Conservation (phyloP, 306 rosid species). For the Dalbergia cochinchinensis region DNA sequence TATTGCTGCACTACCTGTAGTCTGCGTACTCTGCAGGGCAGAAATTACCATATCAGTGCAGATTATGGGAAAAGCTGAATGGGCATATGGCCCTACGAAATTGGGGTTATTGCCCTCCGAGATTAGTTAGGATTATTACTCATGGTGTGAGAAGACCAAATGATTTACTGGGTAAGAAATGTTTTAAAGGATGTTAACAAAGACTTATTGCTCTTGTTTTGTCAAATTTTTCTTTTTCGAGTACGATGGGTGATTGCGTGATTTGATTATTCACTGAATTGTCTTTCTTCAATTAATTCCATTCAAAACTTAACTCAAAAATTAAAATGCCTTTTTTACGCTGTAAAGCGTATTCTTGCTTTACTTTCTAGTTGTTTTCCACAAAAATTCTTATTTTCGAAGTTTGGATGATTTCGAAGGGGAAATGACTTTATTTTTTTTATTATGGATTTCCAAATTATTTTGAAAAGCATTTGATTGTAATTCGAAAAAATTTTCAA, state of each 20-base stretch:
- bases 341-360: too few relatives aligned
- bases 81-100: constrained; percentile 6
- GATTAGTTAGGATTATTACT: constrained; percentile 25
- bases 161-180: background rate
- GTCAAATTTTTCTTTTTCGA: background rate
- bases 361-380: too few relatives aligned
- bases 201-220: background rate
- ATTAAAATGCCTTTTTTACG: too few relatives aligned
- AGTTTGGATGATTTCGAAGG: too few relatives aligned
- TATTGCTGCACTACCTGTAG: constrained; percentile 20
- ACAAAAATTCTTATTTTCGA: too few relatives aligned
- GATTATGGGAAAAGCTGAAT: background rate
- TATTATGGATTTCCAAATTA: too few relatives aligned
- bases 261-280: constrained; percentile 40
- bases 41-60: constrained; percentile 38
- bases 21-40: constrained; percentile 24
- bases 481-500: too few relatives aligned
- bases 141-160: background rate
- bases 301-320: constrained; percentile 1
- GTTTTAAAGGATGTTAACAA: background rate
- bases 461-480: too few relatives aligned
- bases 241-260: constrained; percentile 31
- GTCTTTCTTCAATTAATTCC: constrained; percentile 30
- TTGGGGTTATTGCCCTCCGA: constrained; percentile 9
- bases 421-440: too few relatives aligned